phyloP scores from a whole-genome alignment of 2,329 filamentous ascomycete species.

The Bimuria novae-zelandiae region DNA sequence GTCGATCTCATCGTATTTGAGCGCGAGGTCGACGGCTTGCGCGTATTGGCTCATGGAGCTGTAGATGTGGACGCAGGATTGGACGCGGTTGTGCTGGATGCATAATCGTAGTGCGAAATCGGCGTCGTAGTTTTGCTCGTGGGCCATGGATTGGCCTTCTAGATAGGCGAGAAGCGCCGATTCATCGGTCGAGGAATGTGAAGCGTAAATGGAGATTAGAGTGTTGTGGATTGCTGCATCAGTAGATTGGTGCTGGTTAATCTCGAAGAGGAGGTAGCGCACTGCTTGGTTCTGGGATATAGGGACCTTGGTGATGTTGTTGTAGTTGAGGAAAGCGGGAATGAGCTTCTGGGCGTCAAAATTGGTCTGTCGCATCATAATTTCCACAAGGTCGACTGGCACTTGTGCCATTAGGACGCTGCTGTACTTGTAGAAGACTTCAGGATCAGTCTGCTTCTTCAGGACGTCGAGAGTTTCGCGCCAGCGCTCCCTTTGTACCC shows the following conservation, averaged over 20 bases:
- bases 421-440: conserved; percentile 95
- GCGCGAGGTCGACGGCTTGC: conserved; percentile 88
- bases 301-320: conserved; percentile 72
- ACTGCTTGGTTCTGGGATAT: conserved; percentile 83
- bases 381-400: conserved; percentile 85
- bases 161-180: conserved; percentile 85
- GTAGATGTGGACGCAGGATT: conserved; percentile 97
- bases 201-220: conserved; percentile 92
- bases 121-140: conserved; percentile 85
- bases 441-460: conserved; percentile 88
- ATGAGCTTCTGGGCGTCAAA: conserved; percentile 87
- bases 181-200: conserved; percentile 81
- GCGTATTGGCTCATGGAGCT: conserved; percentile 94
- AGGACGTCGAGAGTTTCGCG: conserved; percentile 81
- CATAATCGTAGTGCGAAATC: conserved; percentile 96
- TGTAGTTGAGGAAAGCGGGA: conserved; percentile 91
- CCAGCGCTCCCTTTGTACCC: conserved; percentile 96
- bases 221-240: conserved; percentile 95
- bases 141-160: conserved; percentile 74
- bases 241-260: conserved; percentile 80
- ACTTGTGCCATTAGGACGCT: conserved; percentile 94
- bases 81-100: conserved; percentile 89
- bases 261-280: conserved; percentile 89
- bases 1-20: conserved; percentile 87
- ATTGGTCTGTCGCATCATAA: conserved; percentile 88